Conservation (phyloP, 2,329 filamentous ascomycete species). For the Lojkania enalia region DNA sequence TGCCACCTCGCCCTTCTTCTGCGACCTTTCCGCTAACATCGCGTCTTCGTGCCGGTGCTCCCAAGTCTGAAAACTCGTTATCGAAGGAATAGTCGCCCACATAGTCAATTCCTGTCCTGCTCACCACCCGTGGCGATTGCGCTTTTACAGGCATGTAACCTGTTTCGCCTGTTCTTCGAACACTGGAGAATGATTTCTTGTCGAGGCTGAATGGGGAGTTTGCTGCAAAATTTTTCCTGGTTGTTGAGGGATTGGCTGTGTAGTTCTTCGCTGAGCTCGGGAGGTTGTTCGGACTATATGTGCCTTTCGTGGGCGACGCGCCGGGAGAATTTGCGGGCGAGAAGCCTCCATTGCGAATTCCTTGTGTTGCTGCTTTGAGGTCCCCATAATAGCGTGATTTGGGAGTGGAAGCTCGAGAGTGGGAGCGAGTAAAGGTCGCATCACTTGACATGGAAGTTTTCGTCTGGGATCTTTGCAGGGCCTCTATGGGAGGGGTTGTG, state of each 20-base stretch:
- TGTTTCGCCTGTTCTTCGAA: slow-evolving; percentile 37
- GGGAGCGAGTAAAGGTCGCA: slow-evolving; percentile 34
- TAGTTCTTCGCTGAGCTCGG: slow-evolving; percentile 37
- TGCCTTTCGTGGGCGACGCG: slow-evolving; percentile 28
- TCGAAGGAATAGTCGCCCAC: slow-evolving; percentile 40
- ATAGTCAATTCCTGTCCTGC: slow-evolving; percentile 52
- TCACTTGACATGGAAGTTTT: slow-evolving; percentile 33
- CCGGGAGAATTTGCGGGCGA: slow-evolving; percentile 28
- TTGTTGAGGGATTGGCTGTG: slow-evolving; percentile 29
- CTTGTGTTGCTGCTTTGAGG: slow-evolving; percentile 48
- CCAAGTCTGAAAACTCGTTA: slow-evolving; percentile 29
- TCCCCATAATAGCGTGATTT: slow-evolving; percentile 54
- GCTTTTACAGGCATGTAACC: slow-evolving; percentile 32
- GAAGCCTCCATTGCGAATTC: slow-evolving; percentile 33
- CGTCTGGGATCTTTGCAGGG: slow-evolving; percentile 28
- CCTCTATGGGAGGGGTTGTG: slow-evolving; percentile 18
- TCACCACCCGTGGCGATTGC: slow-evolving; percentile 50
- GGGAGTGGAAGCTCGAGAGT: slow-evolving; percentile 37
- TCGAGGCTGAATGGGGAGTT: slow-evolving; percentile 36
- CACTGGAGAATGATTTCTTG: slow-evolving; percentile 38
- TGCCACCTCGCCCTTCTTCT: slow-evolving; percentile 65
- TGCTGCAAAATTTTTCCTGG: slow-evolving; percentile 17
- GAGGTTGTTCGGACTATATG: slow-evolving; percentile 23
- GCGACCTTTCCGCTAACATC: slow-evolving; percentile 74
- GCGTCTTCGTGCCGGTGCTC: slow-evolving; percentile 31